phyloP scores from a whole-genome alignment of 2,329 filamentous ascomycete genomes.

The Tolypocladium paradoxum region DNA sequence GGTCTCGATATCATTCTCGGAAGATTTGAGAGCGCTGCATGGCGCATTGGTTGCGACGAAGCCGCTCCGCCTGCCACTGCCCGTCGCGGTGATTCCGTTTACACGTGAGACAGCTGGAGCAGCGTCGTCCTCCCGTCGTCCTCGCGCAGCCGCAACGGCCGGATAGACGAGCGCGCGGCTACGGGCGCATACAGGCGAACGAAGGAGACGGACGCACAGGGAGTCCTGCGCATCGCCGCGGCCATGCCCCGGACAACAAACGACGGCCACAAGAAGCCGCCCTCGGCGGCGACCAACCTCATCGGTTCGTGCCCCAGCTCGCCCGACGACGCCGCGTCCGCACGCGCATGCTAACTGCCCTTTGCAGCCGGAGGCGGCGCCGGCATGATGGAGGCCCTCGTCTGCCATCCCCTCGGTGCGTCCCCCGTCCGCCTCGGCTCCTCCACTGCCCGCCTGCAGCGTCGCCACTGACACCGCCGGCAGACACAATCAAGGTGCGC shows the following conservation, averaged over 20 bases:
- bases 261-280: constrained; percentile 54
- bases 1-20: neutral
- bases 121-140: no score
- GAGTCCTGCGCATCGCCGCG: neutral
- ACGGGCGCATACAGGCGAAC: neutral
- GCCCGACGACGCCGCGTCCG: no score
- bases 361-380: constrained; percentile 78
- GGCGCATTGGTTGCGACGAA: neutral
- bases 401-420: constrained; percentile 83
- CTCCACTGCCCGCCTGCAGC: constrained; percentile 1
- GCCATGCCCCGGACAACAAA: constrained; percentile 22
- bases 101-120: neutral
- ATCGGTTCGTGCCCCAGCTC: constrained; percentile 52
- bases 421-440: constrained; percentile 4
- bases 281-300: constrained; percentile 80
- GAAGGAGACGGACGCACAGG: no score
- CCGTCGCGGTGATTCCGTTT: neutral
- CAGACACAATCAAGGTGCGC: constrained; percentile 95
- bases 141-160: no score
- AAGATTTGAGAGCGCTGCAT: neutral
- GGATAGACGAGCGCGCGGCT: neutral
- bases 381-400: constrained; percentile 98
- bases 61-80: neutral
- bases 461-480: neutral
- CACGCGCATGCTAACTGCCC: constrained; percentile 12